Conservation (phyloP, 2,329 filamentous ascomycete species). For the Tetracladium maxilliforme region DNA sequence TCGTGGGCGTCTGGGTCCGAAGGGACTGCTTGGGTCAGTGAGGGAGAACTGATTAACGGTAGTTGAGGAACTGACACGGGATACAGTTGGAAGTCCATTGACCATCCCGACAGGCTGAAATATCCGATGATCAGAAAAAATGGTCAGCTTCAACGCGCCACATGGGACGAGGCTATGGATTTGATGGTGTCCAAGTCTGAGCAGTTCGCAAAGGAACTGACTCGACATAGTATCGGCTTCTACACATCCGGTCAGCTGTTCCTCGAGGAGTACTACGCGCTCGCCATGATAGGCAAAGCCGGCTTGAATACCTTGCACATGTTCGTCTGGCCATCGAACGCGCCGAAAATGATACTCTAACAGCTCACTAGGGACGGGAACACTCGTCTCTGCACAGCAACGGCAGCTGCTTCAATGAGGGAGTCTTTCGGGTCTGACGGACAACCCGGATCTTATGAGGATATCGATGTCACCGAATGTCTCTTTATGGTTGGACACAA, state of each 20-base stretch:
- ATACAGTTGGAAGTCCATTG: slow-evolving; percentile 13
- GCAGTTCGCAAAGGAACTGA: slow-evolving; percentile 14
- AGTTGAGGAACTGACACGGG: too few relatives aligned
- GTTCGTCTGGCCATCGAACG: slow-evolving; percentile 7
- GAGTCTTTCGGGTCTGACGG: slow-evolving; percentile 21
- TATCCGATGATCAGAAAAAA: slow-evolving; percentile 17
- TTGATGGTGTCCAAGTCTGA: slow-evolving; percentile 16
- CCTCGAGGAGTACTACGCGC: slow-evolving; percentile 21
- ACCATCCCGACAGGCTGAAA: slow-evolving; percentile 14
- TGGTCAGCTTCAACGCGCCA: slow-evolving; percentile 16
- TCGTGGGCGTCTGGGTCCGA: slow-evolving; percentile 18
- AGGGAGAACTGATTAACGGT: not conserved
- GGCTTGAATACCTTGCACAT: slow-evolving; percentile 20
- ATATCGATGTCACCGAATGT: slow-evolving; percentile 20
- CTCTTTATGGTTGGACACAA: slow-evolving; percentile 21
- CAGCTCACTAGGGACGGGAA: slow-evolving; percentile 21
- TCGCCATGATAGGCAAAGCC: slow-evolving; percentile 21
- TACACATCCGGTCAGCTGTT: slow-evolving; percentile 22
- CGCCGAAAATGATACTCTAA: slow-evolving; percentile 1
- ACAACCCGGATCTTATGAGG: slow-evolving; percentile 19
- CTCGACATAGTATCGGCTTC: slow-evolving; percentile 20
- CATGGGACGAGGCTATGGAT: slow-evolving; percentile 22
- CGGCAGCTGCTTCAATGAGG: slow-evolving; percentile 20
- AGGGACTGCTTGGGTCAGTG: slow-evolving; percentile 17
- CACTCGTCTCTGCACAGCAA: slow-evolving; percentile 21